Percentiles rank a stretch among this genome's conserved stretches.
These are phyloP conservation scores for Pseudogymnoascus sp. DNA, from an alignment of 2,329 filamentous ascomycete genomes.

Conservation along the genomic window DNA sequence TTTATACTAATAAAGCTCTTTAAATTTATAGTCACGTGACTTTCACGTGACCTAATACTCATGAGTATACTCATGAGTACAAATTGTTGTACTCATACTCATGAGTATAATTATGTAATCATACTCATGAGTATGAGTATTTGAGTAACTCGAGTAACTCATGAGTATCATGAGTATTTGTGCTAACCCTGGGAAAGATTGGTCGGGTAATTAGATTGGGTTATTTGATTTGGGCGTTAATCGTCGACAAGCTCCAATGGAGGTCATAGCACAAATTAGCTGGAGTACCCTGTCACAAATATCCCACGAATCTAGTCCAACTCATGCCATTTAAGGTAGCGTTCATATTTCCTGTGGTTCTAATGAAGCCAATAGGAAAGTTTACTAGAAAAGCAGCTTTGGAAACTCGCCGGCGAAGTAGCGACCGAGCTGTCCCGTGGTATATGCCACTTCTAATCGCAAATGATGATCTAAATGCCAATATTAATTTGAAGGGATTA, in stretches of 20 bases:
- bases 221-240: background rate
- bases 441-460: background rate
- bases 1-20: too few relatives aligned
- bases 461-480: background rate
- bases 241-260: background rate
- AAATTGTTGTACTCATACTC: too few relatives aligned
- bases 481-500: background rate
- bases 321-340: background rate
- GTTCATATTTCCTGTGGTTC: background rate
- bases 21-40: too few relatives aligned
- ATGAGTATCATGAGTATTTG: too few relatives aligned
- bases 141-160: too few relatives aligned
- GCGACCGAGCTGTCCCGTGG: background rate
- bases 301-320: background rate
- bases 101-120: too few relatives aligned
- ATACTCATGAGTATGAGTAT: too few relatives aligned
- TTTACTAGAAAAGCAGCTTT: background rate
- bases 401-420: background rate
- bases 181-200: background rate
- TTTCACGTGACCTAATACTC: too few relatives aligned
- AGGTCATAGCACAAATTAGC: too few relatives aligned
- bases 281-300: background rate
- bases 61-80: too few relatives aligned
- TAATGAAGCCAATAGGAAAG: background rate
- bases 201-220: background rate